A percentile compares a stretch with the other conserved stretches of the same genome.
Conservation (phyloP, 306 rosid genomes). For the Citrullus amarus region DNA sequence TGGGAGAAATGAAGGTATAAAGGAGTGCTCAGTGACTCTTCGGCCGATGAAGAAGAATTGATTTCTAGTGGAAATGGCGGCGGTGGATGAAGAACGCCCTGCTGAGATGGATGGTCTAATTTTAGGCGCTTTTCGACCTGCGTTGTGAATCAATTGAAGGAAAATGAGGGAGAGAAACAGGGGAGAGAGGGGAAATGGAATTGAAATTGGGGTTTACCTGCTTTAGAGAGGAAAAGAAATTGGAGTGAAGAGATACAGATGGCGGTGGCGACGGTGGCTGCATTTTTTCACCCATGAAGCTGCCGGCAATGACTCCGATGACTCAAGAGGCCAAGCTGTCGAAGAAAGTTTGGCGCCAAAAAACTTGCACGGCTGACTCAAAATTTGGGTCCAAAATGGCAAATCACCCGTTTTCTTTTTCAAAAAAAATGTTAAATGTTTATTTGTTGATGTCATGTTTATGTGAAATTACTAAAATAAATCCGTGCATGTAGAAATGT, state of each 20-base stretch:
- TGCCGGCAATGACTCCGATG: neutral
- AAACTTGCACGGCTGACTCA: no score
- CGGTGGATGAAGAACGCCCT: neutral
- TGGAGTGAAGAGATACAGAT: constrained; percentile 36
- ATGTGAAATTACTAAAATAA: no score
- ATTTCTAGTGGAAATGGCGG: constrained; percentile 13
- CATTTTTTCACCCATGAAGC: neutral
- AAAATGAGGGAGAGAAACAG: neutral
- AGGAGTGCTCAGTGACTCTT: constrained; percentile 42
- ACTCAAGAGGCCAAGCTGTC: neutral
- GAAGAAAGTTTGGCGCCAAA: neutral
- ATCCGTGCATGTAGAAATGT: no score
- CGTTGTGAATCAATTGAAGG: neutral
- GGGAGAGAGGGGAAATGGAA: neutral
- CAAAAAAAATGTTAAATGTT: no score
- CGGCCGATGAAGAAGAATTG: neutral
- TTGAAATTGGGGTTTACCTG: constrained; percentile 26
- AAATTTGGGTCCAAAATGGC: no score
- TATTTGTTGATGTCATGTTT: no score
- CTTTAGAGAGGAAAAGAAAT: constrained; percentile 66
- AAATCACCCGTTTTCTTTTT: no score
- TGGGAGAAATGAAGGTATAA: constrained; percentile 30
- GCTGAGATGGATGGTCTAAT: constrained; percentile 27
- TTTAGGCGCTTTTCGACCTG: constrained; percentile 78
- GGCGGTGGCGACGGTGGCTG: constrained; percentile 11